Base-by-base conservation (phyloP, 2,329 filamentous ascomycete species). In the Chaetoscypha palmicola region DNA sequence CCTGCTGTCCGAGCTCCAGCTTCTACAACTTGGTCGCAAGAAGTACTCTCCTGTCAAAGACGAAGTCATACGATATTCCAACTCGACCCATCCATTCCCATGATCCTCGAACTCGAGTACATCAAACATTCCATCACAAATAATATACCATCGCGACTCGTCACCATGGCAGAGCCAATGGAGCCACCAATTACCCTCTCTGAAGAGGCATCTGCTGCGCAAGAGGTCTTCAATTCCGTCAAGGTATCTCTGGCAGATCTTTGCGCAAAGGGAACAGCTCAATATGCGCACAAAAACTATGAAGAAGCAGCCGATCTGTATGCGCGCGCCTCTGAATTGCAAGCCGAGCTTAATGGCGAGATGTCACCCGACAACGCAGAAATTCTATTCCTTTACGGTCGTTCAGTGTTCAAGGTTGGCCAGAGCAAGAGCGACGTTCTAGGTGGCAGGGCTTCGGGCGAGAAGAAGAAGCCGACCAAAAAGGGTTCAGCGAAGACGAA, bases 341-440 rank as follows among this genome's bases (percentile, higher is more conserved):
- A 98, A 67, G 87, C 86, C 46, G 79, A 87, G 63, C 72, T 96
- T 63, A 92, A 96, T 64, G 92, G 91, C 64, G 92, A 97, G 67
- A 86, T 94, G 74, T 81, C 81, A 12, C 80, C 86, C 3, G 82
- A 88, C 46, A 98, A 98, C 58, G 91, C 90, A 39, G 91, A 97
- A 62, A 78, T 98, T 36, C 78, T 97, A 16, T 98, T 94, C 65
- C 78, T 89, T 52, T 98, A 98, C 66, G 92, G 92, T 11, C 86
- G 91, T 62, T 88, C 88, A 45, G 71, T 98, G 16, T 97, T 94
- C 73, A 90, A 90, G 64, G 85, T 97, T 48, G 92, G 90, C 22
- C 86, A 97, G 63, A 83, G 80, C 64, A 95, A 94, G 66, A 96
- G 89, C 62, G 90, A 97, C 61, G 90, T 98, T 19, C 73, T 98